A percentile compares a stretch with the other conserved stretches of the same genome.
Evolutionary conservation across 495 filamentous ascomycete genomes (phyloP).

Genomic region (Acidiella bohemica): DNA sequence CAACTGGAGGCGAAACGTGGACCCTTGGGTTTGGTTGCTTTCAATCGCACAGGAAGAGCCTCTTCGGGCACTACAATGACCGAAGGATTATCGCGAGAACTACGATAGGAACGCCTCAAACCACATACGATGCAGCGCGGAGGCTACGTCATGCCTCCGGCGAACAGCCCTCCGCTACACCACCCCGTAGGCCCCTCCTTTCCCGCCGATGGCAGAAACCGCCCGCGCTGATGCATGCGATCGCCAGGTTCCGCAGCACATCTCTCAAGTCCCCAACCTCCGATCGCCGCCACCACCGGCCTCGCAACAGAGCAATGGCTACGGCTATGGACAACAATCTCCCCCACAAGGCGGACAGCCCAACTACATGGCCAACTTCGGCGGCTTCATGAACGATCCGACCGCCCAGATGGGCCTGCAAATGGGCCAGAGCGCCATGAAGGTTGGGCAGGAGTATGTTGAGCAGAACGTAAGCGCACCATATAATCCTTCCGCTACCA

Average conservation of each 20-base stretch:
- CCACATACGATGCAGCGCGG: slow-evolving; percentile 61
- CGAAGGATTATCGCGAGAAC: too few relatives aligned
- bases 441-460: slow-evolving; percentile 78
- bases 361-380: slow-evolving; percentile 54
- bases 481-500: neutral
- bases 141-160: slow-evolving; percentile 52
- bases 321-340: slow-evolving; percentile 52
- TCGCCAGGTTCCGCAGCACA: slow-evolving; percentile 66
- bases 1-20: slow-evolving; percentile 6
- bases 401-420: slow-evolving; percentile 95
- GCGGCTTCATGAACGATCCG: slow-evolving; percentile 85
- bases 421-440: slow-evolving; percentile 80
- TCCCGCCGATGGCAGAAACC: slow-evolving; percentile 93
- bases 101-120: too few relatives aligned
- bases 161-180: slow-evolving; percentile 88
- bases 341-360: slow-evolving; percentile 30
- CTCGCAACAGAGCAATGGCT: slow-evolving; percentile 48
- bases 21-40: neutral
- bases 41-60: too few relatives aligned
- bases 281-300: slow-evolving; percentile 83
- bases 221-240: slow-evolving; percentile 29
- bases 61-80: too few relatives aligned
- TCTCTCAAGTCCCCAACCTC: slow-evolving; percentile 96
- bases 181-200: slow-evolving; percentile 95
- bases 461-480: slow-evolving; percentile 62